A percentile compares a stretch with the other conserved stretches of the same genome.
Evolutionary conservation across 352 stramenopile species (phyloP).

Genomic region (Globisporangium polare): DNA sequence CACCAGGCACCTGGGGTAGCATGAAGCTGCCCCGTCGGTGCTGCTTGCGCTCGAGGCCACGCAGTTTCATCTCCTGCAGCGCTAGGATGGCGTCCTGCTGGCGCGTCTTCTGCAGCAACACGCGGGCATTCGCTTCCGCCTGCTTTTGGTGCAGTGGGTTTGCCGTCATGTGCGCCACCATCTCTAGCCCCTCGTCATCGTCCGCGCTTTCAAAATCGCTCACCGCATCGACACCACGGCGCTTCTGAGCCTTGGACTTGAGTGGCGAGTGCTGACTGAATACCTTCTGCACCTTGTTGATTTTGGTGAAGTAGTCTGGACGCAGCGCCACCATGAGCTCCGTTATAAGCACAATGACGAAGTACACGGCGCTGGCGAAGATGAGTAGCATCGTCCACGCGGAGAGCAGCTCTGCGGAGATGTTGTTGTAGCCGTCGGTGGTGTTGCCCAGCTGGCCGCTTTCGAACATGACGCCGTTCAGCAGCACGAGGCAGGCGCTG

Average conservation of each 20-base stretch:
- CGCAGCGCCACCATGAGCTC: constrained; percentile 60
- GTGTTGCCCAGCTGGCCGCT: constrained; percentile 45
- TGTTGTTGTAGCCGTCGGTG: constrained; percentile 36
- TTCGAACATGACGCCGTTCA: constrained; percentile 67
- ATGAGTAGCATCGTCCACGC: constrained; percentile 53
- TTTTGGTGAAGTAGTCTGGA: constrained; percentile 57
- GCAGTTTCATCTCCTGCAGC: constrained; percentile 48
- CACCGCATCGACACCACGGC: constrained; percentile 9
- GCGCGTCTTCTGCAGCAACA: constrained; percentile 28
- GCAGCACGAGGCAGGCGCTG: constrained; percentile 58
- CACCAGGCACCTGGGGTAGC: not conserved
- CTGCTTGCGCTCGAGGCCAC: constrained; percentile 28
- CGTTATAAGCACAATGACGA: constrained; percentile 53
- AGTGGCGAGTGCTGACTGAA: constrained; percentile 29
- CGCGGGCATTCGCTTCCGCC: constrained; percentile 27
- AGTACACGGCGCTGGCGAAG: constrained; percentile 52
- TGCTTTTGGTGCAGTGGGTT: constrained; percentile 60
- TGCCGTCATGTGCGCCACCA: constrained; percentile 63
- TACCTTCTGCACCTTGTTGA: constrained; percentile 59
- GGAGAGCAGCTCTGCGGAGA: constrained; percentile 48
- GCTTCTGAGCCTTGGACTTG: constrained; percentile 19
- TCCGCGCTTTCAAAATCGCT: constrained; percentile 23
- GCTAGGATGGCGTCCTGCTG: constrained; percentile 50
- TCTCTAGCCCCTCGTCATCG: constrained; percentile 56
- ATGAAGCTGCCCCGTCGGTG: constrained; percentile 23